Evolutionary conservation across 306 rosid genomes (phyloP).

Genomic region (Rosa multiflora): DNA sequence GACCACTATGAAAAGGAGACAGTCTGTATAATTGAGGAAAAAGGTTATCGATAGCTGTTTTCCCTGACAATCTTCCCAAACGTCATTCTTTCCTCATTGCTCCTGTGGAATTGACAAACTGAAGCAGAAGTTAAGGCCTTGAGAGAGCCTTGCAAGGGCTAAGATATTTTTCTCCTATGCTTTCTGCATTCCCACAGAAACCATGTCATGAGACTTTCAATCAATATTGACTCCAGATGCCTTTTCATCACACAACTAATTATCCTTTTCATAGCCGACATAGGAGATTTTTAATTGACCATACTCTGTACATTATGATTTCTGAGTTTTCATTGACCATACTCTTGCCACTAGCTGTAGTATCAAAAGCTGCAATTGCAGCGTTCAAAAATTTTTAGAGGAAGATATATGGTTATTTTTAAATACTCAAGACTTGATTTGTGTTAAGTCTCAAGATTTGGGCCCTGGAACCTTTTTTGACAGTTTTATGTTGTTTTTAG

Average conservation of each 20-base stretch:
- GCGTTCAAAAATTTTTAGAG: neutral
- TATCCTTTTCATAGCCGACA: neutral
- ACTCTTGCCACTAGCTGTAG: neutral
- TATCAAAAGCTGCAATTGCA: neutral
- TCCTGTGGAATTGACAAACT: neutral
- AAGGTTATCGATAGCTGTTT: neutral
- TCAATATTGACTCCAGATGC: neutral
- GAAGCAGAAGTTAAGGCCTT: neutral
- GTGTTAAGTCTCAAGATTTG: neutral
- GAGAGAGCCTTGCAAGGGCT: neutral
- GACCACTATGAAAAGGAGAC: neutral
- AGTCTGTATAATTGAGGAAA: neutral
- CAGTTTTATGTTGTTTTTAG: neutral
- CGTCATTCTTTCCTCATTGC: neutral
- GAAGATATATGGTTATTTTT: neutral
- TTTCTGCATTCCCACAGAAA: neutral
- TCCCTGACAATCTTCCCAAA: neutral
- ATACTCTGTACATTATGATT: neutral
- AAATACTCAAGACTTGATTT: neutral
- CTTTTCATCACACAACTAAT: neutral
- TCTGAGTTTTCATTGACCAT: neutral
- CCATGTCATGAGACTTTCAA: neutral
- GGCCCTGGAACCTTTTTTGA: neutral
- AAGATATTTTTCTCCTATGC: neutral
- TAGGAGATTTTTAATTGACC: neutral